Base-by-base conservation (phyloP, 2,329 filamentous ascomycete species). In the Microcyclospora pomicola region DNA sequence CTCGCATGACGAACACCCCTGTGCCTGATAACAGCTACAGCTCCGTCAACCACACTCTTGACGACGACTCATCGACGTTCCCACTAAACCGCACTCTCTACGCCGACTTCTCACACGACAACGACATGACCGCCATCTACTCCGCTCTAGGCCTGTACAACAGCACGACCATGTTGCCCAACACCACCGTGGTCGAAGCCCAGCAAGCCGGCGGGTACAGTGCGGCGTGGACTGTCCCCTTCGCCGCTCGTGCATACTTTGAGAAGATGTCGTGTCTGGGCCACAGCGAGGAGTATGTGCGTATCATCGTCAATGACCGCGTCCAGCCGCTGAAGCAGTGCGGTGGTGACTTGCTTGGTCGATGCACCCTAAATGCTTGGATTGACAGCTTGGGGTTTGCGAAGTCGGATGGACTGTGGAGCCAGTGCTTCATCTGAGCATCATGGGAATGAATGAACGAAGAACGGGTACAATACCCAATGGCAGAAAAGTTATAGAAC, bases 21-120 rank as follows among this genome's bases (percentile, higher is more conserved):
- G 83, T 94, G 1, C 49, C 67, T 0, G 85, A 93, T 55, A 61
- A 73, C 41, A 93, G 85, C 0, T 76, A 73, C 41, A 93, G 85
- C 0, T 76, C 68, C 38, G 84, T 79, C 5, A 94, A 95, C 59
- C 66, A 63, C 28, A 93, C 86, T 0, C 69, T 94, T 0, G 82
- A 92, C 55, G 63, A 63, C 5, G 67, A 75, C 41, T 62, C 71
- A 1, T 54, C 60, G 6, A 87, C 82, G 0, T 95, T 94, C 52
- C 86, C 87, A 0, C 63, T 93, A 0, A 68, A 61, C 15, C 58
- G 59, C 24, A 50, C 71, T 9, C 62, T 94, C 1, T 95, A 92
- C 53, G 86, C 84, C 0, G 87, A 95, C 59, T 94, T 95, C 55
- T 83, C 78, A 45, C 87, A 95, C 59, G 87, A 95, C 60, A 94